phyloP scores from a whole-genome alignment of 495 filamentous ascomycete species.

The Podospora pseudocomata region DNA sequence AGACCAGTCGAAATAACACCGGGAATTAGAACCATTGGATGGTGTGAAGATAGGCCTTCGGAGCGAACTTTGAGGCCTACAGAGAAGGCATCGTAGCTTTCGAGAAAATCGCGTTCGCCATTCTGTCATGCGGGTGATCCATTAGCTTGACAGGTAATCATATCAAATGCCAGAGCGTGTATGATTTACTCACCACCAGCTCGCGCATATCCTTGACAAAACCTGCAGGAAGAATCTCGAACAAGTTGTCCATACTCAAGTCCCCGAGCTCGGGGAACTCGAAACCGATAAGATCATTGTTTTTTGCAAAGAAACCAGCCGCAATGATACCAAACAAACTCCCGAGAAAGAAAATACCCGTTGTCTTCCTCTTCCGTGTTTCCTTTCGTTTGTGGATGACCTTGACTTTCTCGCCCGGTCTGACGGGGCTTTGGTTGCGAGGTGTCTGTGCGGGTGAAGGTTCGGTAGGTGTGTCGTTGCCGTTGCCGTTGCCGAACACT shows the following conservation, averaged over 20 bases:
- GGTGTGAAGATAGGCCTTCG: conserved; percentile 77
- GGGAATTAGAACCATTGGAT: conserved; percentile 94
- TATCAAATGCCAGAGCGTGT: neutral
- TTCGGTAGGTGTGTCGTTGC: conserved; percentile 32
- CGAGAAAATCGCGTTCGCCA: conserved; percentile 79
- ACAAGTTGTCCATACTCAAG: conserved; percentile 74
- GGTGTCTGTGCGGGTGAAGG: conserved; percentile 27
- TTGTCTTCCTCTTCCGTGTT: conserved; percentile 64
- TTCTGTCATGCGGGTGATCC: conserved; percentile 45
- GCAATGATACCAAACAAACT: conserved; percentile 77
- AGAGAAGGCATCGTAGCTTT: conserved; percentile 83
- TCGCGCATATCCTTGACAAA: conserved; percentile 79
- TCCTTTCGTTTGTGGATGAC: conserved; percentile 43
- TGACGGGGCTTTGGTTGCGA: conserved; percentile 44
- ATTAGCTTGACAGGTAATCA: conserved; percentile 63
- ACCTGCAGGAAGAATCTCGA: conserved; percentile 79
- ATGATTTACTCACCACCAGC: conserved; percentile 57
- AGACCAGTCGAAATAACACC: conserved; percentile 96
- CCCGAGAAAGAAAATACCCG: conserved; percentile 77
- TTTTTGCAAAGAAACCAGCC: conserved; percentile 79
- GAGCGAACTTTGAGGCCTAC: conserved; percentile 76
- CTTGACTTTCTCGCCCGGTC: conserved; percentile 40
- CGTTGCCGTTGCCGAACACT: conserved; percentile 29
- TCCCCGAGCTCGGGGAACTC: conserved; percentile 75
- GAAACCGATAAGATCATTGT: conserved; percentile 78